Base-by-base conservation (phyloP, 2,329 filamentous ascomycete genomes). In the Pezizomycotina sp. region DNA sequence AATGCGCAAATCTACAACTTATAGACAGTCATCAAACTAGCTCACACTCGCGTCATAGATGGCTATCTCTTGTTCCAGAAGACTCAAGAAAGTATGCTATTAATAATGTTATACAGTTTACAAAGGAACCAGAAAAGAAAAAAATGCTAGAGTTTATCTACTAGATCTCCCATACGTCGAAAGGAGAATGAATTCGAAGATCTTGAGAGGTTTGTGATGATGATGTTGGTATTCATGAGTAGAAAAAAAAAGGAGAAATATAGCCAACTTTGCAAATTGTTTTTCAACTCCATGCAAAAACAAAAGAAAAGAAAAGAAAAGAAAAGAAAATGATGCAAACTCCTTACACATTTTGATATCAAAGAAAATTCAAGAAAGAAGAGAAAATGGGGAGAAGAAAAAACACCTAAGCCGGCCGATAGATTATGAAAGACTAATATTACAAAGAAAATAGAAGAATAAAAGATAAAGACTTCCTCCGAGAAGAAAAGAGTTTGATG, bases 301-400 rank as follows among this genome's bases (percentile, higher is more conserved):
- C 27, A 23, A 38, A 41, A 27, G 31, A 23, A 38, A 19, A 27
- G 9, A 18, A 33, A 25, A 19, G 27, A 29, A 12, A 14, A 30
- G 12, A n/a, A 15, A 34, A 22, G 13, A 28, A 25, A 38, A 24
- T 30, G 42, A 32, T 36, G 36, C 39, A 31, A 36, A 42, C 35
- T 40, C 41, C 41, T 40, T 20, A 38, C 27, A 30, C 22, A 12
- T 24, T 7, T 12, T 12, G 8, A 43, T 31, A 36, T 18, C 6
- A 14, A 24, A 24, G 25, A 38, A 23, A 30, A 24, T 24, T 33
- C 33, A 27, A 36, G 19, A 33, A 26, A 15, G n/a, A n/a, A n/a
- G 26, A 30, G n/a, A 24, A 5, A 32, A 30, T n/a, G 20, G 19
- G 35, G 29, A 45, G 37, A 37, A 34, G 41, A 36, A 42, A 45